Conservation (phyloP, 2,329 filamentous ascomycete genomes). For the Pyrenophora seminiperda region DNA sequence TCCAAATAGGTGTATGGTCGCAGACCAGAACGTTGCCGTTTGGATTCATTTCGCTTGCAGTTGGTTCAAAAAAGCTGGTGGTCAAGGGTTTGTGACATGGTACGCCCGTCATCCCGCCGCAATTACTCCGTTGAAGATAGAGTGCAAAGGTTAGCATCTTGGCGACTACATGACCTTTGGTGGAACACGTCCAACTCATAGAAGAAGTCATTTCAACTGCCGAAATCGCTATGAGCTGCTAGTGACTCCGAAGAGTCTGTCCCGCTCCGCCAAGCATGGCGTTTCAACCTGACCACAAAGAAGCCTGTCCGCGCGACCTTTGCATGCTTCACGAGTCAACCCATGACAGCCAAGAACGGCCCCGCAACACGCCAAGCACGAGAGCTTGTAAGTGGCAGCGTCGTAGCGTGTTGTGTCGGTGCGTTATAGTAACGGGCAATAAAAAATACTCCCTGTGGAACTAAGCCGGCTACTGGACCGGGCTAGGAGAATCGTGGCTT, state of each 20-base stretch:
- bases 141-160: background rate
- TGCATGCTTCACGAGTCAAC: slow-evolving; percentile 22
- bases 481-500: slow-evolving; percentile 21
- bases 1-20: background rate
- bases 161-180: background rate
- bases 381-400: slow-evolving; percentile 24
- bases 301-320: slow-evolving; percentile 25
- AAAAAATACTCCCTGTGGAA: slow-evolving; percentile 21
- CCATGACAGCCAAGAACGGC: slow-evolving; percentile 40
- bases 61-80: slow-evolving; percentile 12
- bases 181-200: background rate
- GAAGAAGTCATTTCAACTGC: slow-evolving; percentile 15
- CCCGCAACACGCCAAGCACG: slow-evolving; percentile 34
- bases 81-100: slow-evolving; percentile 9
- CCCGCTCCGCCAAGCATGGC: slow-evolving; percentile 29
- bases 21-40: background rate
- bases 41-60: background rate
- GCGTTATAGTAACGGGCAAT: slow-evolving; percentile 29
- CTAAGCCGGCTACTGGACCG: slow-evolving; percentile 23
- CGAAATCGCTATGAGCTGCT: slow-evolving; percentile 11
- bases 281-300: slow-evolving; percentile 19
- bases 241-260: slow-evolving; percentile 7
- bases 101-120: slow-evolving; percentile 11
- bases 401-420: slow-evolving; percentile 27
- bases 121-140: background rate